These are phyloP conservation scores for Hymenoscyphus salicellus DNA, from an alignment of 2,329 filamentous ascomycete species.

Conservation along the genomic window DNA sequence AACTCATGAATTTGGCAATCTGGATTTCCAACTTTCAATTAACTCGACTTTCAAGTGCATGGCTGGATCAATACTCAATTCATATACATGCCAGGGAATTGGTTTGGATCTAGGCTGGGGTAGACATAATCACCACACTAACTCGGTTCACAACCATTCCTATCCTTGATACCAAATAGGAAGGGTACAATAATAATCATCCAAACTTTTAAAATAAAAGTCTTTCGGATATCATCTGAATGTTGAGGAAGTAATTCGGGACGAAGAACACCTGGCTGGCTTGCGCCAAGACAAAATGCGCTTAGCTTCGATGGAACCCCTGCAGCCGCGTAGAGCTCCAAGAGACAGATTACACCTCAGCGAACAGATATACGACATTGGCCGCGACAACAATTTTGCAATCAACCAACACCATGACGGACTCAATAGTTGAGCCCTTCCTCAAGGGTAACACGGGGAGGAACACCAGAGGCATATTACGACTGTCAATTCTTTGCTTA, in stretches of 20 bases:
- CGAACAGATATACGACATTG: slow-evolving; percentile 32
- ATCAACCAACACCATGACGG: slow-evolving; percentile 40
- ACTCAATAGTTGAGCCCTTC: slow-evolving; percentile 44
- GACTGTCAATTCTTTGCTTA: slow-evolving; percentile 83
- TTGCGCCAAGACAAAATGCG: slow-evolving; percentile 10
- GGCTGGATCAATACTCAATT: too few species aligned
- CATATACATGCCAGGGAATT: too few species aligned
- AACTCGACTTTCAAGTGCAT: too few species aligned
- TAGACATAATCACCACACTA: too few species aligned
- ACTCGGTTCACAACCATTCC: too few species aligned
- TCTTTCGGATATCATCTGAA: neutral
- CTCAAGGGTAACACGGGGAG: slow-evolving; percentile 75
- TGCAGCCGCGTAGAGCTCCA: slow-evolving; percentile 30
- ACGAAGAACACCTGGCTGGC: neutral
- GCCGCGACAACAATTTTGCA: slow-evolving; percentile 28
- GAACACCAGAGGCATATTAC: slow-evolving; percentile 79
- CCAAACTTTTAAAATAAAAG: too few species aligned
- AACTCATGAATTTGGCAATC: too few species aligned
- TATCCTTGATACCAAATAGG: too few species aligned
- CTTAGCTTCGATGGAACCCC: slow-evolving; percentile 20
- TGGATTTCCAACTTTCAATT: too few species aligned
- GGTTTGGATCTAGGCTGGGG: too few species aligned
- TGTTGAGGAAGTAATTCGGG: neutral
- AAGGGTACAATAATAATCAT: too few species aligned
- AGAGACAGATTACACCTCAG: slow-evolving; percentile 21